Conservation (phyloP, 129 eudicot species). For the Heracleum sosnowskyi region DNA sequence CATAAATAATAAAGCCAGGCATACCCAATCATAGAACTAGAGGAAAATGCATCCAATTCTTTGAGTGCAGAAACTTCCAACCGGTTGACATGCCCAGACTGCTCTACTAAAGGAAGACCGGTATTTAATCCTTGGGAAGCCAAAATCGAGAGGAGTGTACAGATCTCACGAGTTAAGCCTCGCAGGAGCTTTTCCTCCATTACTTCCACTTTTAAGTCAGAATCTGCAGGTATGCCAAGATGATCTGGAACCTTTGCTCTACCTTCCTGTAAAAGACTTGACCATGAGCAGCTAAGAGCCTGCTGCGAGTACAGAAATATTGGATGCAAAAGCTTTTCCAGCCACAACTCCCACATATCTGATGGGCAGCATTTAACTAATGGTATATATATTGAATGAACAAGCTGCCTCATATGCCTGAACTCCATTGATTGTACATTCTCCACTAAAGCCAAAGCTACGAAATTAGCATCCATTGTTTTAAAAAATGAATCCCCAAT, state of each 20-base stretch:
- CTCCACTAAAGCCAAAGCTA: conserved; percentile 70
- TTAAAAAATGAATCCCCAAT: conserved; percentile 78
- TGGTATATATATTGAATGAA: conserved; percentile 68
- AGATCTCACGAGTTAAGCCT: conserved; percentile 82
- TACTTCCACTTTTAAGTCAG: conserved; percentile 88
- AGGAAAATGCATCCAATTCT: conserved; percentile 50
- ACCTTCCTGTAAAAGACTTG: conserved; percentile 74
- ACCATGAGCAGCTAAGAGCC: conserved; percentile 79
- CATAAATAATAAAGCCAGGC: conserved; percentile 9
- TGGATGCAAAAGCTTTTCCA: conserved; percentile 77
- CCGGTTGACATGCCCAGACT: conserved; percentile 39
- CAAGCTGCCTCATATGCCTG: conserved; percentile 78
- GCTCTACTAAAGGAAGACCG: conserved; percentile 63
- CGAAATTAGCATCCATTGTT: conserved; percentile 44
- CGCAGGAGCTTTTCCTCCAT: conserved; percentile 95
- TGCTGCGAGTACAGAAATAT: conserved; percentile 47
- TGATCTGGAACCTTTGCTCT: conserved; percentile 86
- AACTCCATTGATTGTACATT: conserved; percentile 83
- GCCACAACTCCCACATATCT: conserved; percentile 72
- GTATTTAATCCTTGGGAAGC: conserved; percentile 62
- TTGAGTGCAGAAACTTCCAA: conserved; percentile 43
- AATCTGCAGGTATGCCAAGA: conserved; percentile 47
- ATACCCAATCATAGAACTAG: conserved; percentile 75
- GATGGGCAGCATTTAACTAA: conserved; percentile 68
- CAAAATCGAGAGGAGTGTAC: conserved; percentile 50